A percentile compares a stretch with the other conserved stretches of the same genome.
These are phyloP conservation scores for Spirogloea muscicola DNA, from an alignment of 139 green algal species.

Conservation along the genomic window DNA sequence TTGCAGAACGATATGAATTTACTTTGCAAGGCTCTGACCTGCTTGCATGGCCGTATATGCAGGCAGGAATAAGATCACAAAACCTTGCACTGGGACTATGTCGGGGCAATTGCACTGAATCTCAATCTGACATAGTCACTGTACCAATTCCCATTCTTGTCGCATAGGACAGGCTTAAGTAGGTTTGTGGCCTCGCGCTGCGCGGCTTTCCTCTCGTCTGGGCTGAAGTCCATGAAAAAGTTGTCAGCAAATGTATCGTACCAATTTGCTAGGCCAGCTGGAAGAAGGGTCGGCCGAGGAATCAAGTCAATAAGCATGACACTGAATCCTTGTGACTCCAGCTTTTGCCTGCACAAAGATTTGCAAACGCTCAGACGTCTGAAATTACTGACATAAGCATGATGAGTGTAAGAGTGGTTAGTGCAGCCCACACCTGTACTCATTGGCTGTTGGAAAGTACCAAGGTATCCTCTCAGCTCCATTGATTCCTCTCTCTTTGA, in stretches of 20 bases:
- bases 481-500: slow-evolving; percentile 11
- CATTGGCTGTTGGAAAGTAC: slow-evolving; percentile 43
- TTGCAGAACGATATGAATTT: no score
- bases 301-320: slow-evolving; percentile 22
- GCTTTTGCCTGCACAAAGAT: neutral
- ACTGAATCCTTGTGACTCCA: slow-evolving; percentile 19
- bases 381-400: neutral
- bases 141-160: slow-evolving; percentile 19
- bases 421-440: slow-evolving; percentile 20
- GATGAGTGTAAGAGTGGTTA: neutral
- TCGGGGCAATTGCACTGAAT: no score
- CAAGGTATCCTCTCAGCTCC: slow-evolving; percentile 2
- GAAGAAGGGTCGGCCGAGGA: slow-evolving; percentile 15
- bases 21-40: no score
- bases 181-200: neutral
- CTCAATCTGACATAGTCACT: slow-evolving; percentile 28
- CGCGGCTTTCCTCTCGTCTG: slow-evolving; percentile 1
- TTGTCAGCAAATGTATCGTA: slow-evolving; percentile 4
- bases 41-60: no score
- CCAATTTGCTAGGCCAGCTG: slow-evolving; percentile 4
- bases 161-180: slow-evolving; percentile 3
- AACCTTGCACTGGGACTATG: no score
- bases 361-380: neutral
- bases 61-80: no score
- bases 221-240: slow-evolving; percentile 16